Evolutionary conservation across 495 filamentous ascomycete genomes (phyloP), one percentile per base, ranked within the genome.

Genomic region (Penicillium dipodomyicola): DNA sequence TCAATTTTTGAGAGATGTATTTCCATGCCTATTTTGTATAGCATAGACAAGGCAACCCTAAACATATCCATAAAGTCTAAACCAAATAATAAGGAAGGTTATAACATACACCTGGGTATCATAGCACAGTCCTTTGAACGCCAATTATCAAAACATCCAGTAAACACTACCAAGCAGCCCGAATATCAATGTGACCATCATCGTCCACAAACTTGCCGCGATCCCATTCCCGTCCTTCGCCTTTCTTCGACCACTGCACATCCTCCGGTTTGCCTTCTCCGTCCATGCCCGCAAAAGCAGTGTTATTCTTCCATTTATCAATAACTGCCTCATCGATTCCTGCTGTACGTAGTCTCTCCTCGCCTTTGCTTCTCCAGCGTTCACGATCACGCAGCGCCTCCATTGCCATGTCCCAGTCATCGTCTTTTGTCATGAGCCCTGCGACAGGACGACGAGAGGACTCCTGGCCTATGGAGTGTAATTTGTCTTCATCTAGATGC

Each of bases 211-310:
- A 83, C 65, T 96, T 96, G 17, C 89, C 89, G 8, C 85, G 78
- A 79, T 97, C 92, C 92, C 92, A 97, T 66, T 96, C 93, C 35
- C 91, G 82, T n/a, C 82, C 78, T 58, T 91, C 88, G 0, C 91
- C 92, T 44, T 81, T 83, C 67, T 85, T 88, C 43, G 79, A 79
- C 93, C 94, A 98, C 59, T 71, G 80, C 12, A 96, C 87, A 65
- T 91, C 83, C 30, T 87, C 86, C 52, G 75, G 69, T 15, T 58
- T 69, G 57, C 84, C 79, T 60, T 86, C 81, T 1, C 78, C 64
- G 49, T 52, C 44, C n/a, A 52, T n/a, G 1, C 56, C 51, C 1
- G 67, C 40, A 27, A 67, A 67, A 20, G 65, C 61, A 15, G 68
- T 78, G 25, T 85, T 82, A 45, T 81, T 86, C 75, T 92, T 89